phyloP scores from a whole-genome alignment of 2,329 filamentous ascomycete genomes.

The Fusarium hainanense region DNA sequence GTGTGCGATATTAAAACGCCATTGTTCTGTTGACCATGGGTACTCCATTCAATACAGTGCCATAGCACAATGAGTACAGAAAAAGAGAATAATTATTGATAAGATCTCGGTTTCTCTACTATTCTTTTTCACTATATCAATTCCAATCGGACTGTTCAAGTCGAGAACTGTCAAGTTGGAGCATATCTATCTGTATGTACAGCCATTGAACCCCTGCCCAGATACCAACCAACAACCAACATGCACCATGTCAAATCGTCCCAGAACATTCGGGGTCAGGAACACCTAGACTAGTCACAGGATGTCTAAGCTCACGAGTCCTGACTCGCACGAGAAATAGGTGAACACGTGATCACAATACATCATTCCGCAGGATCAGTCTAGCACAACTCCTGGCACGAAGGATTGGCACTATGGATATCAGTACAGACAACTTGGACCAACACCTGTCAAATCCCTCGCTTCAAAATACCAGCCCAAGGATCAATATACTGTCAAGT shows the following conservation, averaged over 20 bases:
- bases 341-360: neutral
- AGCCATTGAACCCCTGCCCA: neutral
- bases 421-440: neutral
- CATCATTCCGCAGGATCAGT: neutral
- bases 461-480: neutral
- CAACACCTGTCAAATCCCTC: neutral
- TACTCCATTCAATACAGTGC: fast-evolving
- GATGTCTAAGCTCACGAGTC: neutral
- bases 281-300: neutral
- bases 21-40: too few relatives aligned
- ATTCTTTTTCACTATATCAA: neutral
- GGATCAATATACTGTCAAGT: neutral
- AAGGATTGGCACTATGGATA: neutral
- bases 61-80: neutral
- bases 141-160: neutral
- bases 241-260: neutral
- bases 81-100: neutral
- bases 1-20: too few relatives aligned
- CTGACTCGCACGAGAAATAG: neutral
- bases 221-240: neutral
- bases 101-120: fast-evolving
- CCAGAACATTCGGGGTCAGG: neutral
- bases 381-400: neutral
- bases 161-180: neutral
- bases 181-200: neutral